Evolutionary conservation across 306 rosid genomes (phyloP).

Genomic region (Carpinus fangiana): DNA sequence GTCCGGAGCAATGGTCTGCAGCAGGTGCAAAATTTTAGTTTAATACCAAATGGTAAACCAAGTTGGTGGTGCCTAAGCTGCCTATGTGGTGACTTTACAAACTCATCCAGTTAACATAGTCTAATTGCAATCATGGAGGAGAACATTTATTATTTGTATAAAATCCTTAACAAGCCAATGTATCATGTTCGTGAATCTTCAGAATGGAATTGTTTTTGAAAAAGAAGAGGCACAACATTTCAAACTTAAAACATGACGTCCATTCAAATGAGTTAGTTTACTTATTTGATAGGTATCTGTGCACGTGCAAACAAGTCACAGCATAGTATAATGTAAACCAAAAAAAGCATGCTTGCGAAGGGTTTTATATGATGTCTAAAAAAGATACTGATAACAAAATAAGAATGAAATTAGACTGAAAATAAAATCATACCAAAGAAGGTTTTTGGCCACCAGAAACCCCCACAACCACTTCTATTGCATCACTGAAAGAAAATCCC

Average conservation of each 20-base stretch:
- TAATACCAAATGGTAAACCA: not conserved
- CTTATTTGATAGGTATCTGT: not conserved
- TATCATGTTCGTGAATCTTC: not conserved
- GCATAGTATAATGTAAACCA: not conserved
- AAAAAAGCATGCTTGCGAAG: not conserved
- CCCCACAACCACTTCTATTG: conserved; percentile 54
- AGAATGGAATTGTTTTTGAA: not conserved
- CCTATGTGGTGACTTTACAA: not conserved
- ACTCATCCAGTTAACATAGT: not conserved
- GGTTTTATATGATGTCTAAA: not conserved
- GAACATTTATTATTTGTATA: not conserved
- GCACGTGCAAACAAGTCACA: not conserved
- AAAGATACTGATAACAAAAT: not conserved
- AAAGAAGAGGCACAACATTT: not conserved
- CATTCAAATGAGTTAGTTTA: not conserved
- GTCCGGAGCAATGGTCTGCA: conserved; percentile 71
- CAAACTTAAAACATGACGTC: not conserved
- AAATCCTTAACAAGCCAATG: not conserved
- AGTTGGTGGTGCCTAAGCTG: not conserved
- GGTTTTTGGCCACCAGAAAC: conserved; percentile 52
- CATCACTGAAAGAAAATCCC: conserved; percentile 69
- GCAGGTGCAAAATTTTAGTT: conserved; percentile 3
- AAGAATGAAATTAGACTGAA: not conserved
- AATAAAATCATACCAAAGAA: conserved; percentile 53
- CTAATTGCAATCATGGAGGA: not conserved